A percentile compares a stretch with the other conserved stretches of the same genome.
These are phyloP conservation scores for Diaporthe humulicola DNA, from an alignment of 2,329 filamentous ascomycete genomes.

Conservation along the genomic window DNA sequence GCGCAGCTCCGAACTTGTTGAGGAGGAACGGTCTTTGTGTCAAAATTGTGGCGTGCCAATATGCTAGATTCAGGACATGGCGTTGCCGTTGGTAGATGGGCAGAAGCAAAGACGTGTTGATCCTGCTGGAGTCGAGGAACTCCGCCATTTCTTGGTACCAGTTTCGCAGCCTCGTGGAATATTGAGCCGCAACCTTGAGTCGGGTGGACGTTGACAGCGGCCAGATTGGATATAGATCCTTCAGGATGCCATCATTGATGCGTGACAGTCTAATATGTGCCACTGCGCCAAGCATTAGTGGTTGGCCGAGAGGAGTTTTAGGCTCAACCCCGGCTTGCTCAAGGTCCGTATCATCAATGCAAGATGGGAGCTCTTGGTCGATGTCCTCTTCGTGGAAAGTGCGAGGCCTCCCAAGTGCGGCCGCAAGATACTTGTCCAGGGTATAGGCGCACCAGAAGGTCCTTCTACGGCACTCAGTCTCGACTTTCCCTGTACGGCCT, in stretches of 20 bases:
- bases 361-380: constrained; percentile 69
- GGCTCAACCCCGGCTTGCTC: constrained; percentile 2
- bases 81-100: constrained; percentile 57
- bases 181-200: constrained; percentile 46
- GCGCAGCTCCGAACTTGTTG: constrained; percentile 48
- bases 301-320: constrained; percentile 39
- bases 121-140: constrained; percentile 55
- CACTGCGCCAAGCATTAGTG: constrained; percentile 52
- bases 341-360: constrained; percentile 67
- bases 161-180: constrained; percentile 48
- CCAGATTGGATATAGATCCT: constrained; percentile 52
- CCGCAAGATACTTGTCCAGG: constrained; percentile 74
- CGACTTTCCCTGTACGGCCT: constrained; percentile 48
- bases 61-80: constrained; percentile 57
- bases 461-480: constrained; percentile 54
- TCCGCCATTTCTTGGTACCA: constrained; percentile 53
- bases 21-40: constrained; percentile 54
- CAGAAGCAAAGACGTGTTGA: constrained; percentile 50
- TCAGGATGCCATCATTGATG: constrained; percentile 52
- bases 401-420: constrained; percentile 71
- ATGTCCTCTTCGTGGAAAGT: constrained; percentile 76
- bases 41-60: constrained; percentile 58
- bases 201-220: constrained; percentile 48
- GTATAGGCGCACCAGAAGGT: constrained; percentile 76
- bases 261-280: constrained; percentile 53